Evolutionary conservation across 495 filamentous ascomycete species (phyloP), one percentile per base, ranked within the genome.

Genomic region (Margaritispora aquatica): DNA sequence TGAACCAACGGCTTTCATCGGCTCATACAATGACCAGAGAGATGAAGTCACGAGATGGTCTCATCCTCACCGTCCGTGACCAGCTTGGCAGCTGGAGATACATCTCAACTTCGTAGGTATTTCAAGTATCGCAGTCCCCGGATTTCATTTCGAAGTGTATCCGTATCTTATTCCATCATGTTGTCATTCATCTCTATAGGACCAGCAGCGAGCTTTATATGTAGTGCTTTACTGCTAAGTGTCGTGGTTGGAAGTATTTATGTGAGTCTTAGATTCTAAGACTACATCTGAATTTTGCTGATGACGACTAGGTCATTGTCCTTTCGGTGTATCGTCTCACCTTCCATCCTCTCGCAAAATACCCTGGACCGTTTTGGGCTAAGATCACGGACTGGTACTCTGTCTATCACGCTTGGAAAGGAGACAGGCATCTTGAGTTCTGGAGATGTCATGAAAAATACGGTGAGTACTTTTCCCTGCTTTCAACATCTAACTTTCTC

Each of bases 321-420:
- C 15, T 68, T 27, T n/a, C 49, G 20, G 55, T 78, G 52, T 86
- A 86, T 67, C 70, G 75, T 13, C 36, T 85, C 46, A 83, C 76
- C 57, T 77, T 88, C 61, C 86, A 88, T 66, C 85, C 84, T 4
- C 68, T 87, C 5, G 77, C 82, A 19, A 82, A 81, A 61, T 87
- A 87, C 58, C 85, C 84, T 1, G 85, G 85, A 0, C 85, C 85
- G 0, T 70, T 81, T 24, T 66, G 85, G 2, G 82, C 77, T 55
- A 81, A 78, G 65, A 71, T 83, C 44, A 82, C 84, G n/a, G 74
- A 79, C 61, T 76, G 74, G 57, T 79, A 84, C 67, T 72, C 76
- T 44, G 73, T 78, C 34, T 82, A 84, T 61, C 77, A 86, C 68
- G 75, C 80, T 20, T 83, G 72, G 69, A 77, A 73, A 58, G 80